These are phyloP conservation scores for Fusarium irregulare DNA, from an alignment of 2,329 filamentous ascomycete genomes.

Conservation along the genomic window DNA sequence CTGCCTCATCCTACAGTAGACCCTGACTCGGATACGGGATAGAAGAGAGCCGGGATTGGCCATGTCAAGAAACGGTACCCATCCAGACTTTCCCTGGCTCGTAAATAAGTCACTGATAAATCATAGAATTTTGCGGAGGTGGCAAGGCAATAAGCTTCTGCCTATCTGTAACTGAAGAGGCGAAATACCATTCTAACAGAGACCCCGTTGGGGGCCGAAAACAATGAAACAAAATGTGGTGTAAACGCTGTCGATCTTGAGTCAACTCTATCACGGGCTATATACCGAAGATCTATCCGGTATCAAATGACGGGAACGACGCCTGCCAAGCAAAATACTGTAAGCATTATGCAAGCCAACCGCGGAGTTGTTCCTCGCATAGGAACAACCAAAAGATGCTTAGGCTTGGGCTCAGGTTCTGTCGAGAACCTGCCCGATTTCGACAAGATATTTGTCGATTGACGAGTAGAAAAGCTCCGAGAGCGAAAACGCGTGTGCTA, in stretches of 20 bases:
- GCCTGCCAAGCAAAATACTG: conserved; percentile 10
- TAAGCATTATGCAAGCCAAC: conserved; percentile 1
- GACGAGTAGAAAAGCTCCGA: conserved; percentile 9
- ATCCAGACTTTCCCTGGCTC: neutral
- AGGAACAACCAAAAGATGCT: neutral
- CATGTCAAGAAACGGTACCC: neutral
- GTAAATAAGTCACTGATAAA: neutral
- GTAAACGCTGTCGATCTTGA: conserved; percentile 11
- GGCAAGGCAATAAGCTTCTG: neutral
- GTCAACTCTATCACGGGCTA: neutral
- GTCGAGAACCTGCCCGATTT: neutral
- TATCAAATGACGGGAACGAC: conserved; percentile 5
- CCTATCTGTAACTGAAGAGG: neutral
- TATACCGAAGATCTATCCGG: neutral
- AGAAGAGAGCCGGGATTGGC: neutral
- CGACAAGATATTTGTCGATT: conserved; percentile 3
- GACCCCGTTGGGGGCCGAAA: conserved; percentile 14
- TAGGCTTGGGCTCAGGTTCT: neutral
- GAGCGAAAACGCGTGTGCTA: neutral
- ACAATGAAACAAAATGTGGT: neutral
- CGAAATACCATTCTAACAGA: neutral
- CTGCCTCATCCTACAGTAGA: neutral
- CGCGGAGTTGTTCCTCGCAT: neutral
- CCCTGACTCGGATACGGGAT: neutral
- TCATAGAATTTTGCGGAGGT: neutral